phyloP scores from a whole-genome alignment of 1,284 basidiomycete genomes.

The Leccinum pallidistipes region DNA sequence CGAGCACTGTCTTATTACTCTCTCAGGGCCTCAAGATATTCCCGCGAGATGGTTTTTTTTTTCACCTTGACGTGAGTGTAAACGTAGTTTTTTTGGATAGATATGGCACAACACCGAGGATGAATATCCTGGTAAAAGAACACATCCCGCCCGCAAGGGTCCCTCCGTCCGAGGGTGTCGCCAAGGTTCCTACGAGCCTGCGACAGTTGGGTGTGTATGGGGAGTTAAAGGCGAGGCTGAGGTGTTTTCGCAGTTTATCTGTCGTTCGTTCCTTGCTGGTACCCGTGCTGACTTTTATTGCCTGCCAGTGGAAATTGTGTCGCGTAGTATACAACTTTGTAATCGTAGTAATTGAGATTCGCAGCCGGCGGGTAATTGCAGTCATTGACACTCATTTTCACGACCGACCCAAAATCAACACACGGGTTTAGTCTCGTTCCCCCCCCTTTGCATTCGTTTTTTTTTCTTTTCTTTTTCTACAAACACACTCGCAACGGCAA shows the following conservation, averaged over 20 bases:
- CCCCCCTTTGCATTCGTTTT: background rate
- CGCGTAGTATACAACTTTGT: slow-evolving; percentile 1
- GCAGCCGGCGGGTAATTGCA: slow-evolving; percentile 17
- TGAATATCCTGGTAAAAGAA: slow-evolving; percentile 86
- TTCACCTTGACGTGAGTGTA: background rate
- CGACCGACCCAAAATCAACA: slow-evolving; percentile 15
- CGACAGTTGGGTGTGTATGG: slow-evolving; percentile 62
- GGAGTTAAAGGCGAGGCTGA: slow-evolving; percentile 87
- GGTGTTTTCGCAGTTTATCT: slow-evolving; percentile 34
- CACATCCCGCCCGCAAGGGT: slow-evolving; percentile 54
- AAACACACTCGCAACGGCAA: background rate
- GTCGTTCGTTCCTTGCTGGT: background rate
- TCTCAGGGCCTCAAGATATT: slow-evolving; percentile 4
- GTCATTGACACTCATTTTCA: slow-evolving; percentile 17
- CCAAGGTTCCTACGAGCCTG: slow-evolving; percentile 26
- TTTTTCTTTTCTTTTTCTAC: background rate
- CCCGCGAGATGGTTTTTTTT: background rate
- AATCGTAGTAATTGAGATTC: background rate
- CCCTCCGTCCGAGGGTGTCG: slow-evolving; percentile 34
- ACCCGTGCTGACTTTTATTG: slow-evolving; percentile 3
- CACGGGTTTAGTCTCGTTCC: background rate
- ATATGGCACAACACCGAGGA: slow-evolving; percentile 50
- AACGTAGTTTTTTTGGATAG: background rate
- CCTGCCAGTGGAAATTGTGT: background rate
- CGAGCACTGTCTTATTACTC: background rate